Evolutionary conservation across 495 filamentous ascomycete species (phyloP), one percentile per base, ranked within the genome.

Genomic region (Coniosporium apollinis): DNA sequence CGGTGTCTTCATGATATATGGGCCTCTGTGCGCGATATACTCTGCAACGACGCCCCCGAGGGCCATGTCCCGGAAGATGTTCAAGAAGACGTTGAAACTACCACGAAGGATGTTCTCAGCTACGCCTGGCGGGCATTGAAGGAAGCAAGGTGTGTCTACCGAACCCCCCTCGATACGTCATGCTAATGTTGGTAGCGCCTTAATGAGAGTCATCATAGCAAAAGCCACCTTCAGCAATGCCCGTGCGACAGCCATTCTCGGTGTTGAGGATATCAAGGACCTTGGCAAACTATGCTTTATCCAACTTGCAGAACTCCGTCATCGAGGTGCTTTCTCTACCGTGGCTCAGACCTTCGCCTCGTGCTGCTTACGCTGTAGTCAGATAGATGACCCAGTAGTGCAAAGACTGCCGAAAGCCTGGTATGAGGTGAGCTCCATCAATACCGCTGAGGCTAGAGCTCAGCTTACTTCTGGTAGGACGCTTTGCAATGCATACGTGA

Each of bases 41-140:
- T 97, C 2, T 97, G 89, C 45, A 71, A 82, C 42, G 87, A 92
- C 46, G 86, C 86, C 8, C 89, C 89, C 0, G 87, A 94, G 53
- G 86, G 89, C 2, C 72, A 86, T 53, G 60, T 81, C 1, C 79
- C 82, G 1, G 70, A 81, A 42, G 74, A 82, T 5, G 47, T 75
- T 13, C 78, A 86, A 35, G 69, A 77, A 16, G 76, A 76, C 2
- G 53, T 73, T 0, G 69, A 74, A 30, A 46, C 74, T 5, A 66
- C 65, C 16, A 86, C 85, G 0, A 93, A 94, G 48, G 82, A 87
- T 48, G 62, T 85, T 21, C 60, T 96, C 30, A 93, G 84, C 20
- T 97, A 93, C 49, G 87, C 79, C 28, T 97, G 92, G 70, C 70
- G 89, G 46, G 83, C 82, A 0, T 61, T 94, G 15, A 85, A 91